These are phyloP conservation scores for Miscanthus lutarioriparius DNA, from an alignment of 176 grass and related monocot species.

Conservation along the genomic window DNA sequence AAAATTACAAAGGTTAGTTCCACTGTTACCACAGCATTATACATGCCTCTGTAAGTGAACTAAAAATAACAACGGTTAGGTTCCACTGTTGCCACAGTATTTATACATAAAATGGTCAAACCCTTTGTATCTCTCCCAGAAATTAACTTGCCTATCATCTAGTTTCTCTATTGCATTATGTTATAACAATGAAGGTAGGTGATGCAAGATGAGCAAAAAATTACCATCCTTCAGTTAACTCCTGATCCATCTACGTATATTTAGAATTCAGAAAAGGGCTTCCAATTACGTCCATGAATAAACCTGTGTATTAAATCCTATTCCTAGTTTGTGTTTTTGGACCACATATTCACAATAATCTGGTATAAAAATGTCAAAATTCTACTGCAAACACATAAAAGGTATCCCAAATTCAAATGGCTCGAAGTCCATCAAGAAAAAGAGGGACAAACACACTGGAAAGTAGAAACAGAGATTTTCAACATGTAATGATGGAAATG, in stretches of 20 bases:
- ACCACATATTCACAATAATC: not conserved
- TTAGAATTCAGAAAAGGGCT: not conserved
- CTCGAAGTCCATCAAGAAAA: not conserved
- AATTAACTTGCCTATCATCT: slow-evolving; percentile 1
- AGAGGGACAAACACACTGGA: too few relatives aligned
- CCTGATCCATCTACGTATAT: slow-evolving; percentile 3
- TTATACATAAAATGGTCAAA: too few relatives aligned
- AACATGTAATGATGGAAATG: not conserved
- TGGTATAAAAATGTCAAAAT: not conserved
- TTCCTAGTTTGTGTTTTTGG: not conserved
- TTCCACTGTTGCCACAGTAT: too few relatives aligned
- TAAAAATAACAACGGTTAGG: slow-evolving; percentile 33
- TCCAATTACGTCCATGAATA: not conserved
- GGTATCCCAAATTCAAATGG: not conserved
- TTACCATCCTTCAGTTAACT: not conserved
- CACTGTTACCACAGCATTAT: not conserved
- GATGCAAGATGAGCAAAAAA: not conserved
- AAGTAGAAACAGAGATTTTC: not conserved
- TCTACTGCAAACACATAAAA: not conserved
- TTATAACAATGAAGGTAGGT: not conserved
- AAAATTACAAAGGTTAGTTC: slow-evolving; percentile 21
- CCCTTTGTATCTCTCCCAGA: not conserved
- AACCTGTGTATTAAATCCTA: not conserved
- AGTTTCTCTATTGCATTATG: slow-evolving; percentile 21
- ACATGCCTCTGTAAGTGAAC: slow-evolving; percentile 87